These are phyloP conservation scores for Dioscorea cayenensis DNA, from an alignment of 116 monocot species.

Conservation along the genomic window DNA sequence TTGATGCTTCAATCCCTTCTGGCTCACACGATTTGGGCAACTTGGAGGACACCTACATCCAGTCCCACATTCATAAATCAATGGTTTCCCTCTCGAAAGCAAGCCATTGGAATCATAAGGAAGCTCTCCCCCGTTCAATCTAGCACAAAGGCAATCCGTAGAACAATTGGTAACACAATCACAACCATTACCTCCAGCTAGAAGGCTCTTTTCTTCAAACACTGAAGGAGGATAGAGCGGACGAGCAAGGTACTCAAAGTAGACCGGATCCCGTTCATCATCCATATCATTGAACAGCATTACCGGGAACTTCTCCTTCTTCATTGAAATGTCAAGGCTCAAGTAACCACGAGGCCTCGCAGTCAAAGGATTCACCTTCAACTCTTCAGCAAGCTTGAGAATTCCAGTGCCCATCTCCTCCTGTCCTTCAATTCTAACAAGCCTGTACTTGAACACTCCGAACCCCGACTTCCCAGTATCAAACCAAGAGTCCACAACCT, in stretches of 20 bases:
- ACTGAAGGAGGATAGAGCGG: conserved; percentile 47
- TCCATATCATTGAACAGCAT: conserved; percentile 80
- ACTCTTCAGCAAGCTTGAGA: conserved; percentile 40
- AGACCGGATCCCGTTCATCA: conserved; percentile 63
- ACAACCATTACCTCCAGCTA: conserved; percentile 28
- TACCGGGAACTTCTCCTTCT: conserved; percentile 59
- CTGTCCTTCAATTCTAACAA: conserved; percentile 70
- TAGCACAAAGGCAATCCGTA: conserved; percentile 38
- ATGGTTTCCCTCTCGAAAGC: conserved; percentile 53
- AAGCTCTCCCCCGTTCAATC: conserved; percentile 55
- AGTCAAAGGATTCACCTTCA: conserved; percentile 42
- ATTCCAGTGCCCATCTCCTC: conserved; percentile 65
- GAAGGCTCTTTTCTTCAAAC: conserved; percentile 1
- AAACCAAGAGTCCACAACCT: conserved; percentile 64
- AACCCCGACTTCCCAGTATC: conserved; percentile 90
- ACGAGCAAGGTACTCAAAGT: conserved; percentile 53
- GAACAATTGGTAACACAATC: conserved; percentile 38
- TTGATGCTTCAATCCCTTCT: conserved; percentile 40
- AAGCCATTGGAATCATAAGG: conserved; percentile 42
- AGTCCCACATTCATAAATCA: conserved; percentile 59
- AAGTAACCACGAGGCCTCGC: conserved; percentile 51
- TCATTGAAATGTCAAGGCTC: conserved; percentile 60
- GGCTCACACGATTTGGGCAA: conserved; percentile 63
- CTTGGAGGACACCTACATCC: conserved; percentile 45
- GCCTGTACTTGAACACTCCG: conserved; percentile 77